Evolutionary conservation across 2,329 filamentous ascomycete species (phyloP), one percentile per base, ranked within the genome.

Genomic region (Calonectria ilicicola): DNA sequence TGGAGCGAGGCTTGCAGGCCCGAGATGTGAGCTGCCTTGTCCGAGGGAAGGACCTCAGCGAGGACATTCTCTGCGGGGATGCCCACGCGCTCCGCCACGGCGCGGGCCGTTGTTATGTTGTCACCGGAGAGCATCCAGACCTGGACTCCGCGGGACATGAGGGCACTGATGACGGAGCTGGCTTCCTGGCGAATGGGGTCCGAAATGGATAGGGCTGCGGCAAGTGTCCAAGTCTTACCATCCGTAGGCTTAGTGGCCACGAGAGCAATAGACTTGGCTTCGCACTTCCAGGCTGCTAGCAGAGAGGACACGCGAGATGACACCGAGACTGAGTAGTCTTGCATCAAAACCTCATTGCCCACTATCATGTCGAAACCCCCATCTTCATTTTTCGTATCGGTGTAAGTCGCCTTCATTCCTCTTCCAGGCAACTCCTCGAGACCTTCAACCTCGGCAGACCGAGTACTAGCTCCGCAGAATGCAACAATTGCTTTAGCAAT

Each of bases 61-160:
- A 98, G 94, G 75, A 98, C 93, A 81, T 97, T 94, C 67, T 87
- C 85, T 0, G 87, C 79, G 0, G 91, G 89, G 75, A 98, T 98
- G 26, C 94, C 94, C 21, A 98, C 88, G 79, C 91, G 91, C 2
- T 88, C 85, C 1, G 94, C 96, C 3, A 98, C 94, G 0, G 95
- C 95, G 23, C 89, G 87, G 2, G 96, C 96, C 0, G 96, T 98
- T n/a, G 87, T 92, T n/a, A 87, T 86, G 80, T 98, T 98, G 85
- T 98, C 96, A 35, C 96, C 96, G 0, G 95, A 97, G 44, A 98
- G 92, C 95, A 98, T 97, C 91, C 93, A 98, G 5, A 98, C 93
- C 38, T 92, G 90, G 58, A 94, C 92, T 23, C 93, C 91, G 19
- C 90, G 89, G 5, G 88, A 83, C 51, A 90, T 89, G 0, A 98